A percentile compares a stretch with the other conserved stretches of the same genome.
These are phyloP conservation scores for Exophiala alcalophila DNA, from an alignment of 2,329 filamentous ascomycete genomes.

Conservation along the genomic window DNA sequence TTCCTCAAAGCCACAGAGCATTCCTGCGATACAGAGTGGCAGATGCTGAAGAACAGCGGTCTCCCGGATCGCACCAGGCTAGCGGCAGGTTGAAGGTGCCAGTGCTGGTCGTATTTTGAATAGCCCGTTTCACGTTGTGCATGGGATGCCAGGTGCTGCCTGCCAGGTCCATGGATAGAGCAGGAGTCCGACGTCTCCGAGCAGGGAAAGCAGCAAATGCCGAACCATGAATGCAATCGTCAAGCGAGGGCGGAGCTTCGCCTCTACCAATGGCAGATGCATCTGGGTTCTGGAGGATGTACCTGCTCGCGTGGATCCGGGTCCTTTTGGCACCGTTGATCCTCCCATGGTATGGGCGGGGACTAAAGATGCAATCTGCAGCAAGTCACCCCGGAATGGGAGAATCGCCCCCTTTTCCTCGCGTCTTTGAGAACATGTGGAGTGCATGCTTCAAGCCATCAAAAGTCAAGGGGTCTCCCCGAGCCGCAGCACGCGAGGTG, in stretches of 20 bases:
- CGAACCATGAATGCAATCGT: neutral
- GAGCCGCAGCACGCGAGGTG: neutral
- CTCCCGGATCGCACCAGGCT: too few relatives aligned
- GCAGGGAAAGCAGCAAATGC: slow-evolving; percentile 1
- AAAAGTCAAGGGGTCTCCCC: neutral
- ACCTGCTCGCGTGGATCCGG: neutral
- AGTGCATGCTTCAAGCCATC: neutral
- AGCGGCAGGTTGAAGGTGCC: too few relatives aligned
- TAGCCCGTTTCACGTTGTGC: slow-evolving; percentile 9
- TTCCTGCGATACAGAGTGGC: neutral
- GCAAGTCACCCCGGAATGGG: slow-evolving; percentile 6
- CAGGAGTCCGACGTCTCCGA: neutral
- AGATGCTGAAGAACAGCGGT: neutral
- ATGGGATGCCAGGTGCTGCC: neutral
- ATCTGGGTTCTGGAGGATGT: neutral
- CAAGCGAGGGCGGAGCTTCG: neutral
- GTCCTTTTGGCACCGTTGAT: slow-evolving; percentile 3
- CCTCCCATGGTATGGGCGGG: slow-evolving; percentile 2
- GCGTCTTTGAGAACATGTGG: neutral
- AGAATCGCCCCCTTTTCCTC: slow-evolving; percentile 10
- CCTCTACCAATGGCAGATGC: slow-evolving; percentile 5
- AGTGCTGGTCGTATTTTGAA: slow-evolving; percentile 2
- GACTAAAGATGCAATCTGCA: neutral
- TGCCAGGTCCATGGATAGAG: neutral
- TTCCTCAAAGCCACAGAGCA: neutral